Evolutionary conservation across 2,329 filamentous ascomycete species (phyloP), one percentile per base, ranked within the genome.

Genomic region (Cordyceps cicadae): DNA sequence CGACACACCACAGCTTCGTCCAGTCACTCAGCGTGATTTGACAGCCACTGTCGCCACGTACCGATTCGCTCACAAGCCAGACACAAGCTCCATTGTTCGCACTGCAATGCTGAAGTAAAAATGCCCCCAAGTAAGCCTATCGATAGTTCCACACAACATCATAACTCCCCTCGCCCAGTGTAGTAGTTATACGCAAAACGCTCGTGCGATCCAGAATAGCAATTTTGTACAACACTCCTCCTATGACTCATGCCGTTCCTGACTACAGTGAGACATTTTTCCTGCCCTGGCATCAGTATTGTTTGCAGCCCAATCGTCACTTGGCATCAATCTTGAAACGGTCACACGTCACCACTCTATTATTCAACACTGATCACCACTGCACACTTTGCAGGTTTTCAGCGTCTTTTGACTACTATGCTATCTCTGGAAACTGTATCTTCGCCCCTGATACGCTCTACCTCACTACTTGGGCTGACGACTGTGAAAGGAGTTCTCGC

Each of bases 401-500:
- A 6, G 26, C 5, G 29, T 4, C 26, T 5, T n/a, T 41, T 45
- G 34, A 24, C 39, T 24, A 24, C 39, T 49, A 26, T 8, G 8
- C 29, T 34, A 14, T 43, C n/a, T 12, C 15, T 19, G 9, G 12
- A 11, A 5, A 4, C 21, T 19, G 9, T 45, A 6, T 43, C 7
- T 6, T 43, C 39, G 15, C 39, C 34, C 46, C 21, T 24, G 14
- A 15, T n/a, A 45, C 8, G 61, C 43, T 59, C 72, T 67, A 84
- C 68, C 79, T 76, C 62, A 79, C 71, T 51, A 77, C 70, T 48
- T 72, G 66, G 26, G 72, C 68, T 43, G 76, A 73, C 63, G 83
- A 81, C 63, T 79, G 78, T 61, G 83, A 80, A 43, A 92, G 74
- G 62, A 92, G 76, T 65, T 86, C 84, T 67, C 84, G 81, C 54